Evolutionary conservation across 1,284 basidiomycete genomes (phyloP).

Genomic region (Thelephora terrestris): DNA sequence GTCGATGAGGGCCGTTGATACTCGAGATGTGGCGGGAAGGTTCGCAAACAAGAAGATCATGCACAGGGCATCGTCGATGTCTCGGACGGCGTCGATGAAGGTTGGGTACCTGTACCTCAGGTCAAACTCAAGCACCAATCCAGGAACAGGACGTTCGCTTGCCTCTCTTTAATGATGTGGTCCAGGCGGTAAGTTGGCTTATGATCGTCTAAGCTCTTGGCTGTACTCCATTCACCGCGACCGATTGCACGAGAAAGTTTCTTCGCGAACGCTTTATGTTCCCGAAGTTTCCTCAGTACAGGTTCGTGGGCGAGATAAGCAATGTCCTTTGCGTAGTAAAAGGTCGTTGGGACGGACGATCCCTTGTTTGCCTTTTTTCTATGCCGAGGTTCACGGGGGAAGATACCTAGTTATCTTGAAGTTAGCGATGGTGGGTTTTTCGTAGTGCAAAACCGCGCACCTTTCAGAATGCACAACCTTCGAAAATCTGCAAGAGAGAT

Average conservation of each 20-base stretch:
- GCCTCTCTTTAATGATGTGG: conserved; percentile 98
- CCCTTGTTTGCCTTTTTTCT: conserved; percentile 97
- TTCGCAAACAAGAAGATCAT: conserved; percentile 91
- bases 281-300: conserved; percentile 87
- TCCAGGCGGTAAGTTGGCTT: conserved; percentile 86
- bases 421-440: conserved; percentile 1
- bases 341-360: conserved; percentile 91
- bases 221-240: conserved; percentile 88
- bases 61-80: conserved; percentile 96
- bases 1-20: conserved; percentile 79
- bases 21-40: conserved; percentile 73
- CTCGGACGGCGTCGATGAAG: conserved; percentile 91
- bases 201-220: conserved; percentile 89
- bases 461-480: conserved; percentile 95
- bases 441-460: conserved; percentile 30
- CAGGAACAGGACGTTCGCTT: conserved; percentile 14
- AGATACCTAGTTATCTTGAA: conserved; percentile 62
- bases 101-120: conserved; percentile 75
- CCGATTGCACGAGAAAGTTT: conserved; percentile 92
- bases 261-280: conserved; percentile 98
- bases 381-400: conserved; percentile 90
- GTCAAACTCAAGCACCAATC: background rate
- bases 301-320: conserved; percentile 97
- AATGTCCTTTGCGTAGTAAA: conserved; percentile 99
- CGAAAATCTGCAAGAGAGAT: conserved; percentile 97